Evolutionary conservation across 2,329 filamentous ascomycete genomes (phyloP), one percentile per base, ranked within the genome.

Genomic region (Xylariaceae sp.): DNA sequence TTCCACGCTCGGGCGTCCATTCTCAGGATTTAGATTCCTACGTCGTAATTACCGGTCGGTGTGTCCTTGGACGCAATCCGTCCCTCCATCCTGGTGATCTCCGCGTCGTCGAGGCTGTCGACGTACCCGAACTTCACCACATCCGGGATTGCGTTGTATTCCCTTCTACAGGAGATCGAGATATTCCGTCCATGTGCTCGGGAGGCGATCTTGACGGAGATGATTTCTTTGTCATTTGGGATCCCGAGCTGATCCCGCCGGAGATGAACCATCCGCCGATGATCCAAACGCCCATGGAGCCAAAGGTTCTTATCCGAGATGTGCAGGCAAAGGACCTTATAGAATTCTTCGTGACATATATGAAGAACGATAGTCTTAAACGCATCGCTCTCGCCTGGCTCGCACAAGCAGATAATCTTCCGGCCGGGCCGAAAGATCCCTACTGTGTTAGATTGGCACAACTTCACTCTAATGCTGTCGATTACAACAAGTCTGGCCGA

Each of bases 161-260:
- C 39, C 88, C 93, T 1, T 81, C 87, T 27, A 84, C 73, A 0
- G 92, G 92, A 0, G 89, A 96, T 59, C 76, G 86, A 14, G 89
- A 95, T 52, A 70, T 98, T 19, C 82, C 91, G 1, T 90, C 86
- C 58, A 97, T 97, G 92, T 90, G 93, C 53, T 95, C 93, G 4
- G 93, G 93, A 2, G 93, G 93, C 0, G 93, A 98, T 60, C 76
- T 98, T 0, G 93, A 98, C 60, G 93, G 93, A 0, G 93, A 98
- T 58, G 93, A 98, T 61, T 98, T 90, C 62, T 84, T 97, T 44
- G 82, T 97, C 5, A 85, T 96, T 37, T 98, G 93, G 92, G 91
- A 98, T 55, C 64, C 74, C 19, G 76, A 79, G 12, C 70, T 98
- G 6, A 72, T 94, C 21, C 88, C 88, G 3, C 25, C 40, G 4